A percentile compares a stretch with the other conserved stretches of the same genome.
These are phyloP conservation scores for Beauveria sp. DNA, from an alignment of 2,329 filamentous ascomycete genomes.

Conservation along the genomic window DNA sequence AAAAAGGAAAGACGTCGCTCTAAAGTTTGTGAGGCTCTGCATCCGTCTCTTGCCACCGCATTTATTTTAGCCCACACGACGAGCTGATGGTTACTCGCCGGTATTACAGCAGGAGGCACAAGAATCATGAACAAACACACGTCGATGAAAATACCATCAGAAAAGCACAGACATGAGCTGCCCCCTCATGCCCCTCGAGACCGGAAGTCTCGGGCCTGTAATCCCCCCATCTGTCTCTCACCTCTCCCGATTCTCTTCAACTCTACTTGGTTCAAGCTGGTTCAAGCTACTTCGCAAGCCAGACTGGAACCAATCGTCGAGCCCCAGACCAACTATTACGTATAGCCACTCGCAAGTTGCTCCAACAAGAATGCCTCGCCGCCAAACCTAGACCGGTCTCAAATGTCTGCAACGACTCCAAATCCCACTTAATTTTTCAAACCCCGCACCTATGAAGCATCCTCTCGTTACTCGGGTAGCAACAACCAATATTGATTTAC, in stretches of 20 bases:
- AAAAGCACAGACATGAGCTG: neutral
- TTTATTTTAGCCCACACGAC: no score
- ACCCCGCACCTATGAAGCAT: neutral
- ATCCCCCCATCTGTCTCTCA: neutral
- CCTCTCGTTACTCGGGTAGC: neutral
- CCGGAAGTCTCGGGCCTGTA: neutral
- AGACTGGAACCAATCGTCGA: neutral
- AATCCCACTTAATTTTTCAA: neutral
- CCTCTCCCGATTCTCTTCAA: neutral
- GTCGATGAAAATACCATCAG: neutral
- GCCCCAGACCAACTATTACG: neutral
- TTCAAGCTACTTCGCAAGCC: no score
- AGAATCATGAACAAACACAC: neutral
- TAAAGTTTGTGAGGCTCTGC: neutral
- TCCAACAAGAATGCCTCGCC: neutral
- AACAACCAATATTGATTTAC: neutral
- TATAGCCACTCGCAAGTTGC: neutral
- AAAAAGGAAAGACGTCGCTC: neutral
- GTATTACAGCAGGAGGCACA: no score
- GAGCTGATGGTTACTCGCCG: no score
- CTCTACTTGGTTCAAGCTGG: no score
- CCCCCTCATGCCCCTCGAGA: neutral
- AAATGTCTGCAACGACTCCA: neutral
- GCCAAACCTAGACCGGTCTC: slow-evolving; percentile 1
- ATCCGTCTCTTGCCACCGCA: neutral